phyloP scores from a whole-genome alignment of 1,284 basidiomycete species.

The Cutaneotrichosporon curvatum region DNA sequence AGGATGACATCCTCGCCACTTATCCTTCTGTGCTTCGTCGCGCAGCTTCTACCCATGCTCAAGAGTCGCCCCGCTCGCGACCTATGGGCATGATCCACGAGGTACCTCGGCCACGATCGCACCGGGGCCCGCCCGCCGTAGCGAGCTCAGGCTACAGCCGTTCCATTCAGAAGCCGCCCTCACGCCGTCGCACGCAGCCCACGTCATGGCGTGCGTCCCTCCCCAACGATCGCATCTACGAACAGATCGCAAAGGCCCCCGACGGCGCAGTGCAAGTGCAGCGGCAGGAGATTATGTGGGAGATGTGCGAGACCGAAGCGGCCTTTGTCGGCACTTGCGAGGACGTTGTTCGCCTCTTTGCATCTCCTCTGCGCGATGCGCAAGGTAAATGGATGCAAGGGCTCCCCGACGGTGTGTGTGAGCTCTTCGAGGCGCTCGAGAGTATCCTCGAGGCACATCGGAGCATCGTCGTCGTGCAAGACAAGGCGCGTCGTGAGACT shows the following conservation, averaged over 20 bases:
- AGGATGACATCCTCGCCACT: too few relatives aligned
- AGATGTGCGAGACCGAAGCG: conserved; percentile 62
- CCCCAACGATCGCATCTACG: conserved; percentile 18
- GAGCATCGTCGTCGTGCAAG: conserved; percentile 55
- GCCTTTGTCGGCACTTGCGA: conserved; percentile 60
- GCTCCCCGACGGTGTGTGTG: conserved; percentile 59
- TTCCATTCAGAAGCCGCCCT: conserved; percentile 12
- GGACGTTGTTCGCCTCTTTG: conserved; percentile 60
- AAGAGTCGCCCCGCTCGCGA: too few relatives aligned
- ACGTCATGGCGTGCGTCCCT: conserved; percentile 31
- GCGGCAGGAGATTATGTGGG: conserved; percentile 62
- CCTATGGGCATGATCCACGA: too few relatives aligned
- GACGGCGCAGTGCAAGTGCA: conserved; percentile 53
- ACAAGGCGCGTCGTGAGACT: conserved; percentile 40
- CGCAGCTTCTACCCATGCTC: too few relatives aligned
- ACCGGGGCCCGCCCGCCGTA: too few relatives aligned
- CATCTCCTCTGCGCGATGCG: conserved; percentile 59
- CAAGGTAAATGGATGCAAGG: conserved; percentile 66
- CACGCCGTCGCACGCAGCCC: background rate
- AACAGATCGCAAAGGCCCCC: conserved; percentile 11
- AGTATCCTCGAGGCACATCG: conserved; percentile 70
- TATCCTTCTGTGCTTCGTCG: too few relatives aligned
- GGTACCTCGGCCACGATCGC: too few relatives aligned
- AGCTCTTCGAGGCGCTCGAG: conserved; percentile 75
- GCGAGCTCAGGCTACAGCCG: conserved; percentile 35